Evolutionary conservation across 2,329 filamentous ascomycete species (phyloP), one percentile per base, ranked within the genome.

Genomic region (Fusarium stilboides): DNA sequence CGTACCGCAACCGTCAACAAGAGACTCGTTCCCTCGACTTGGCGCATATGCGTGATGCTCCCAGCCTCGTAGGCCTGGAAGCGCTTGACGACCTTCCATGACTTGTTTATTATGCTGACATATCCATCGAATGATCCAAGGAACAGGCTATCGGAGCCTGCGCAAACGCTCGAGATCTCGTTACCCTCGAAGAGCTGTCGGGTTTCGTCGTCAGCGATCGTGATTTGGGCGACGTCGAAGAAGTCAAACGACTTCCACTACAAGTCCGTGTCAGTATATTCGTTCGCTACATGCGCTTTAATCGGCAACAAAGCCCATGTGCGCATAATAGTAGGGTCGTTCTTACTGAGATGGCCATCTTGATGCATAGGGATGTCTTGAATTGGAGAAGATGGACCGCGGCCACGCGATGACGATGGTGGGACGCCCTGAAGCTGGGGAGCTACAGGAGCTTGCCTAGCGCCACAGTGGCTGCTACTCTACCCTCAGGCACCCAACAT

Each of bases 221-320:
- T 89, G 80, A 98, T 90, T 78, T 92, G 91, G 78, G 90, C 90
- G 80, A 97, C 94, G 82, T 98, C 94, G 88, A 99, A 98, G 90
- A 99, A 99, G 87, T 97, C 94, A 85, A 99, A 99, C 74, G 92
- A 91, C 92, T 98, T 98, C 95, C 96, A 98, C 95, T 97, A 72
- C 20, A 12, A 31, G 13, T 22, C 20, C 1, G 26, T 39, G 34
- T 75, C 42, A 75, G 73, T 9, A 39, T 20, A 1, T 8, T 13
- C 2, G 24, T 2, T 20, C 10, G 15, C 14, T 6, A 2, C 4
- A 39, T 4, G 19, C 22, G 15, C 28, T 9, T 4, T 19, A 2
- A 4, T 12, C 1, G 7, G 10, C 6, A 43, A 4, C 2, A 19
- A 26, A 8, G 1, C 8, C 14, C 24, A 28, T 47, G 31, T 24